phyloP scores from a whole-genome alignment of 2,329 filamentous ascomycete genomes.

The Zarea fungicola region DNA sequence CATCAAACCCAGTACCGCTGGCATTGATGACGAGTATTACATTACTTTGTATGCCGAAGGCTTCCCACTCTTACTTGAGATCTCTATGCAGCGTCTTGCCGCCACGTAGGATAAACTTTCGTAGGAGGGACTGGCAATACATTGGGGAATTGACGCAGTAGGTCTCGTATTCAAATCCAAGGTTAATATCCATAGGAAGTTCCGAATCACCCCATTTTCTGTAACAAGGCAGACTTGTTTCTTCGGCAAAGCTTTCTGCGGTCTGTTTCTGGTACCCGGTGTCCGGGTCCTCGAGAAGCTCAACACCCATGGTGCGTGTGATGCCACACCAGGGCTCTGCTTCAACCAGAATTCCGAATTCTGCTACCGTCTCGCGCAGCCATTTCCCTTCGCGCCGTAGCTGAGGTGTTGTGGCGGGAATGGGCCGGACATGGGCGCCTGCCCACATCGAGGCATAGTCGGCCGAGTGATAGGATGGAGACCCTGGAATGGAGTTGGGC shows the following conservation, averaged over 20 bases:
- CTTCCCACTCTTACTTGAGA: slow-evolving; percentile 28
- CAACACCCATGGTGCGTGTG: slow-evolving; percentile 43
- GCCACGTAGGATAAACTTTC: slow-evolving; percentile 26
- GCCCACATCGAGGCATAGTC: slow-evolving; percentile 55
- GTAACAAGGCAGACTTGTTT: slow-evolving; percentile 25
- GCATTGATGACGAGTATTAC: slow-evolving; percentile 28
- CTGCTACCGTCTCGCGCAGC: slow-evolving; percentile 24
- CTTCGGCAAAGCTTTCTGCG: slow-evolving; percentile 20
- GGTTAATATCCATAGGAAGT: slow-evolving; percentile 36
- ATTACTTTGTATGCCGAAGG: slow-evolving; percentile 20
- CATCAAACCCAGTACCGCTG: slow-evolving; percentile 29
- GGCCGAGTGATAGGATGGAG: slow-evolving; percentile 23
- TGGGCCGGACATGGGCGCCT: slow-evolving; percentile 50
- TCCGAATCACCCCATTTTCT: slow-evolving; percentile 27
- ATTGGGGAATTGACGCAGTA: slow-evolving; percentile 52
- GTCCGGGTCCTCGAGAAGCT: slow-evolving; percentile 45
- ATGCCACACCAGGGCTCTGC: slow-evolving; percentile 36
- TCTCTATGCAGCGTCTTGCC: slow-evolving; percentile 24
- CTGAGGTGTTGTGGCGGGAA: slow-evolving; percentile 33
- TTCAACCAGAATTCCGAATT: slow-evolving; percentile 20
- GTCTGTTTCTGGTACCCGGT: slow-evolving; percentile 32
- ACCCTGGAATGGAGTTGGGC: slow-evolving; percentile 29
- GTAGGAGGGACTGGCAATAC: slow-evolving; percentile 40
- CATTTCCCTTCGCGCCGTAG: slow-evolving; percentile 27
- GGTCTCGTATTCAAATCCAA: slow-evolving; percentile 47